Evolutionary conservation across 1,284 basidiomycete species (phyloP).

Genomic region (Tranzscheliella williamsii): DNA sequence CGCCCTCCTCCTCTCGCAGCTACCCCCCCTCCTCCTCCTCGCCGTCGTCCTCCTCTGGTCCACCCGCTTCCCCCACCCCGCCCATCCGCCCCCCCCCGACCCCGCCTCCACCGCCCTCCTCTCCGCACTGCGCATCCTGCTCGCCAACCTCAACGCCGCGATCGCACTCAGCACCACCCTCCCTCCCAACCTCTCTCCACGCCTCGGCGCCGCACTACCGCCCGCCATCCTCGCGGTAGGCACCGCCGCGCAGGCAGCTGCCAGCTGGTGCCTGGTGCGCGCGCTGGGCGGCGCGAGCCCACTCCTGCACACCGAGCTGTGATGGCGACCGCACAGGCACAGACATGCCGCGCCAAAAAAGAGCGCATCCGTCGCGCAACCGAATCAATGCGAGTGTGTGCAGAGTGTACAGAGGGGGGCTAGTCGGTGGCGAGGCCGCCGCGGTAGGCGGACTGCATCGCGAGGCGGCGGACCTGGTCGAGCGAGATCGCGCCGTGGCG

Average conservation of each 20-base stretch:
- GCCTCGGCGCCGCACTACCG: constrained; percentile 54
- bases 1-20: constrained; percentile 80
- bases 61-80: constrained; percentile 49
- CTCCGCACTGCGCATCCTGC: constrained; percentile 39
- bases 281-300: no score
- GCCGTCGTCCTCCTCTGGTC: constrained; percentile 82
- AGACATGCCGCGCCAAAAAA: no score
- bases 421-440: constrained; percentile 65
- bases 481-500: constrained; percentile 56
- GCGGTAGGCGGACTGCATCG: constrained; percentile 47
- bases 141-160: constrained; percentile 46
- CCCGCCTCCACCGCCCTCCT: not conserved
- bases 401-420: no score
- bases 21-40: constrained; percentile 82
- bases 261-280: constrained; percentile 3
- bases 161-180: constrained; percentile 12
- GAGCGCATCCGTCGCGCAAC: no score
- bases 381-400: no score
- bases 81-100: not conserved
- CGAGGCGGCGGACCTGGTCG: constrained; percentile 51
- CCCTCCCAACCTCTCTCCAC: constrained; percentile 1
- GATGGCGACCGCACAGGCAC: no score
- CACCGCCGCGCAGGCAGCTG: constrained; percentile 66
- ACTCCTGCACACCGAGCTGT: no score
- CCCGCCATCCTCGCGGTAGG: constrained; percentile 76